Evolutionary conservation across 352 stramenopile genomes (phyloP).

Genomic region (Blastocystis sp.): DNA sequence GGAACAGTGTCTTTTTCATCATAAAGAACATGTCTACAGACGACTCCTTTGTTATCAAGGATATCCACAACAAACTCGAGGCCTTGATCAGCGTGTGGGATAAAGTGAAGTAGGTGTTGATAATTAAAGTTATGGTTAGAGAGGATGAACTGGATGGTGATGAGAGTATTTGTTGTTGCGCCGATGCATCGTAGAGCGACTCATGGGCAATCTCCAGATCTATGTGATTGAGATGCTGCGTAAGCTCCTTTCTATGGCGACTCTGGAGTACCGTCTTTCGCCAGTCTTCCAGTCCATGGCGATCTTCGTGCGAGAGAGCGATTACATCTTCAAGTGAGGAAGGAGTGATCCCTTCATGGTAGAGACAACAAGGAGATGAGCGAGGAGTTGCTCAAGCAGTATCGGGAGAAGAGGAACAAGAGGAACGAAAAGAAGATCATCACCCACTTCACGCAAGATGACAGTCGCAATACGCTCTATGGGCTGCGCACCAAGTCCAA

Average conservation of each 20-base stretch:
- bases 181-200: background rate
- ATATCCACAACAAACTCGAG: constrained; percentile 11
- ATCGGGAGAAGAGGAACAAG: constrained; percentile 22
- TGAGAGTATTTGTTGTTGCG: background rate
- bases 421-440: background rate
- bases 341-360: background rate
- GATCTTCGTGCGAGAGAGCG: background rate
- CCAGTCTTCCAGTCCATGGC: constrained; percentile 4
- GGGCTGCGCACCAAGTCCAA: constrained; percentile 11
- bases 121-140: background rate
- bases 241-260: background rate
- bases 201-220: constrained; percentile 12
- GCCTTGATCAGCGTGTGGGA: constrained; percentile 1
- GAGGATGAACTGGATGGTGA: background rate
- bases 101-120: constrained; percentile 2
- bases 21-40: constrained; percentile 2
- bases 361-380: constrained; percentile 32
- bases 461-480: constrained; percentile 17
- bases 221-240: constrained; percentile 39
- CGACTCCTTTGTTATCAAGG: constrained; percentile 14
- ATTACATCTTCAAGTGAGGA: constrained; percentile 11
- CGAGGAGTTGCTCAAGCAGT: constrained; percentile 35
- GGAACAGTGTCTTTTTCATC: background rate
- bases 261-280: constrained; percentile 6
- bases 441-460: constrained; percentile 27